A percentile compares a stretch with the other conserved stretches of the same genome.
Evolutionary conservation across 176 grass and related monocot species (phyloP).

Genomic region (Tuctoria greenei): DNA sequence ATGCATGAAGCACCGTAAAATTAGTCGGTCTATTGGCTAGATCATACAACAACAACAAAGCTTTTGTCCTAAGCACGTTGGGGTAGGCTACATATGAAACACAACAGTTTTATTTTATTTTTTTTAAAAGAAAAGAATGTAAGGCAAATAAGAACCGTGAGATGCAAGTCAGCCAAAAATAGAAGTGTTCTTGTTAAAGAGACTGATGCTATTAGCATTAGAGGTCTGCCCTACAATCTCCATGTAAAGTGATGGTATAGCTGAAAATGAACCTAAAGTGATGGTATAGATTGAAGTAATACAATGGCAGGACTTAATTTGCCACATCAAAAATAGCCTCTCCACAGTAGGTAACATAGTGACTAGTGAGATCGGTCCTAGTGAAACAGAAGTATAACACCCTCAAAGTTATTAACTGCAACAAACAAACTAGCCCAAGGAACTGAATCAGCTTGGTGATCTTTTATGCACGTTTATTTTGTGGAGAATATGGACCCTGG

Average conservation of each 20-base stretch:
- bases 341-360: neutral
- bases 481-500: too few relatives aligned
- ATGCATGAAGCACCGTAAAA: neutral
- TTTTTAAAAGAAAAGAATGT: too few relatives aligned
- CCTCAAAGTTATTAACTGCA: neutral
- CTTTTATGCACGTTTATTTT: neutral
- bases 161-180: neutral
- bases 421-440: neutral
- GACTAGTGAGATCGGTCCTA: neutral
- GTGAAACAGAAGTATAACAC: neutral
- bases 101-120: too few relatives aligned
- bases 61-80: too few relatives aligned
- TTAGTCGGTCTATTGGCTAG: neutral
- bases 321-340: neutral
- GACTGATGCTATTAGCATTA: neutral
- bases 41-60: neutral
- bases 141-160: neutral
- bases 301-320: neutral
- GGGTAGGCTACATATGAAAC: too few relatives aligned
- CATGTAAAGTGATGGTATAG: neutral
- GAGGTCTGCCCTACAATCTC: too few relatives aligned
- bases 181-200: neutral
- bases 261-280: neutral
- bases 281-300: neutral
- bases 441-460: neutral